Evolutionary conservation across 345 rosid genomes (phyloP).

Genomic region (Lumnitzera littorea): DNA sequence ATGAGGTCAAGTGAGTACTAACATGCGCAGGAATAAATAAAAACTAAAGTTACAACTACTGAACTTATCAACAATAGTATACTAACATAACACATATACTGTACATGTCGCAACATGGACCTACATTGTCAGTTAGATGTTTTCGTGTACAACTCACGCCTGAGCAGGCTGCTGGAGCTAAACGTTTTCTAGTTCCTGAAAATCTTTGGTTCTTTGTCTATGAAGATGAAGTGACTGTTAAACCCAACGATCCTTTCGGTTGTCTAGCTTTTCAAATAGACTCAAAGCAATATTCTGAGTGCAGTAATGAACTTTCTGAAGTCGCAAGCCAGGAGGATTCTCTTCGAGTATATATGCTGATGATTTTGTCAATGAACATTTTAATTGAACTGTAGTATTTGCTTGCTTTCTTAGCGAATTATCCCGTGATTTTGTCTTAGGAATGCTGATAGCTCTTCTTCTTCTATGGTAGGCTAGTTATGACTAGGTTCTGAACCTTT

Average conservation of each 20-base stretch:
- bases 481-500: no score
- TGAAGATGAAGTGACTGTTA: conserved; percentile 61
- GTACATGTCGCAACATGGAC: conserved; percentile 35
- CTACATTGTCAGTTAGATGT: conserved; percentile 67
- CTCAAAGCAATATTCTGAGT: conserved; percentile 56
- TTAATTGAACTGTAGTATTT: conserved; percentile 13
- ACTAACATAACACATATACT: no score
- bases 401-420: conserved; percentile 9
- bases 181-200: conserved; percentile 75
- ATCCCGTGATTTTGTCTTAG: no score
- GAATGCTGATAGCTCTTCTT: no score
- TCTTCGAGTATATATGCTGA: conserved; percentile 46
- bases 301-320: conserved; percentile 76
- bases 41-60: no score
- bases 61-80: no score
- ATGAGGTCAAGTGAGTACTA: no score
- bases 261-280: conserved; percentile 50
- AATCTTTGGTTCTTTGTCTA: conserved; percentile 76
- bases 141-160: conserved; percentile 76
- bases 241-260: conserved; percentile 53
- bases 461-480: no score
- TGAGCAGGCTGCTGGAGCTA: conserved; percentile 88
- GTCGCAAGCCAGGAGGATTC: conserved; percentile 84
- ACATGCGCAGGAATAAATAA: no score
- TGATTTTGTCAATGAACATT: conserved; percentile 1